These are phyloP conservation scores for Pyrus bretschneideri DNA, from an alignment of 306 rosid genomes.

Conservation along the genomic window DNA sequence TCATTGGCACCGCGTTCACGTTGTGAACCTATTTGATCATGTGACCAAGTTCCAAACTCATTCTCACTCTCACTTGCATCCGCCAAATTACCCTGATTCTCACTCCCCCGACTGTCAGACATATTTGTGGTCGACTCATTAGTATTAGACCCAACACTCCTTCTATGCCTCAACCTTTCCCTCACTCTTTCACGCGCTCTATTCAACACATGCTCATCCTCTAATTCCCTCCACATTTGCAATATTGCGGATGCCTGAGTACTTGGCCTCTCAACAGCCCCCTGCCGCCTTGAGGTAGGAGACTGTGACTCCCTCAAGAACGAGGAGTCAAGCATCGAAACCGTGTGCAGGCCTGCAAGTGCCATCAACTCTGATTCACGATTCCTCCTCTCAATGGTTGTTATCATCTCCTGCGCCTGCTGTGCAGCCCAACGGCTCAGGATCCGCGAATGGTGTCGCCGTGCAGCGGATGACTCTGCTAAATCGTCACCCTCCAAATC, in stretches of 20 bases:
- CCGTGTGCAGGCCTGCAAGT: constrained; percentile 89
- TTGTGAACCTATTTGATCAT: constrained; percentile 60
- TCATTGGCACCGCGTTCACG: constrained; percentile 44
- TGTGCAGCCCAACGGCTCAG: constrained; percentile 95
- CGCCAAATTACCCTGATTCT: constrained; percentile 76
- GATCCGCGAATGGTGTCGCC: constrained; percentile 78
- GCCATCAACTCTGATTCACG: constrained; percentile 97
- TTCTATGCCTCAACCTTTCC: constrained; percentile 76
- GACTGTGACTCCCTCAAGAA: constrained; percentile 90
- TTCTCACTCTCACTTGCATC: constrained; percentile 95
- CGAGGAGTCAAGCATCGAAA: constrained; percentile 92
- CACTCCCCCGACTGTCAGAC: constrained; percentile 80
- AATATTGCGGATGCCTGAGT: constrained; percentile 85
- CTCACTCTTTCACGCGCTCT: constrained; percentile 90
- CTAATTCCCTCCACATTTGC: constrained; percentile 99
- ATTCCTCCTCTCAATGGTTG: constrained; percentile 94
- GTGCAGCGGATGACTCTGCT: constrained; percentile 87
- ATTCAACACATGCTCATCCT: constrained; percentile 83
- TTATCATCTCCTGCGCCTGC: constrained; percentile 99
- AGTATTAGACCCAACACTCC: constrained; percentile 63
- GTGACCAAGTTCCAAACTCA: constrained; percentile 83
- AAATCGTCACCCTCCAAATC: constrained; percentile 92
- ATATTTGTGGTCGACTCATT: constrained; percentile 54
- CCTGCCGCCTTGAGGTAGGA: constrained; percentile 82
- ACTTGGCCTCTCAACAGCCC: constrained; percentile 82